These are phyloP conservation scores for Fusarium buxicola DNA, from an alignment of 2,329 filamentous ascomycete genomes.

Conservation along the genomic window DNA sequence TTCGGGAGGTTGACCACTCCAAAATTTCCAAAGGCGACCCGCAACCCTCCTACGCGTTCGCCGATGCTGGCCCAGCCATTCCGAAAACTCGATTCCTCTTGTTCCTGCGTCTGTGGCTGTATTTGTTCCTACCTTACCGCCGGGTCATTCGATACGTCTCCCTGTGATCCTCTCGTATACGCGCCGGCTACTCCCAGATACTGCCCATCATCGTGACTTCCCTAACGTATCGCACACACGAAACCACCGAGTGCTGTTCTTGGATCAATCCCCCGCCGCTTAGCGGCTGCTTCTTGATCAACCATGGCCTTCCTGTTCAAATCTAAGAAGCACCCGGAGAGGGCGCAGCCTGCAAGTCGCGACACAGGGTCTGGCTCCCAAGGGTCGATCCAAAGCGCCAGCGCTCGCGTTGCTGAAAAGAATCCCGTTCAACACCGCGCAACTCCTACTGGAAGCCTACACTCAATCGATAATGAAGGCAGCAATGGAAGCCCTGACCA, in stretches of 20 bases:
- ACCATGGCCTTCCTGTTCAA: slow-evolving; percentile 87
- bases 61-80: slow-evolving; percentile 61
- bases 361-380: slow-evolving; percentile 62
- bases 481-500: slow-evolving; percentile 74
- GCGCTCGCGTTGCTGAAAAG: slow-evolving; percentile 65
- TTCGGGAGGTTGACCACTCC: slow-evolving; percentile 51
- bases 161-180: slow-evolving; percentile 35
- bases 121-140: slow-evolving; percentile 35
- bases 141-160: slow-evolving; percentile 21
- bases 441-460: slow-evolving; percentile 82
- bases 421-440: slow-evolving; percentile 64
- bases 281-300: slow-evolving; percentile 54
- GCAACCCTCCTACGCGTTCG: slow-evolving; percentile 41
- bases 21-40: slow-evolving; percentile 46
- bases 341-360: slow-evolving; percentile 63
- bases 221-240: slow-evolving; percentile 15
- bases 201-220: slow-evolving; percentile 13
- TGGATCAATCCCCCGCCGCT: slow-evolving; percentile 46
- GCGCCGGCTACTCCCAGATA: slow-evolving; percentile 33
- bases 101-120: slow-evolving; percentile 47
- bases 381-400: slow-evolving; percentile 62
- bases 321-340: slow-evolving; percentile 80
- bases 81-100: slow-evolving; percentile 49
- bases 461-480: slow-evolving; percentile 72
- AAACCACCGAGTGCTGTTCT: slow-evolving; percentile 32